Base-by-base conservation (phyloP, 2,329 filamentous ascomycete species). In the Paecilomyces sp. region DNA sequence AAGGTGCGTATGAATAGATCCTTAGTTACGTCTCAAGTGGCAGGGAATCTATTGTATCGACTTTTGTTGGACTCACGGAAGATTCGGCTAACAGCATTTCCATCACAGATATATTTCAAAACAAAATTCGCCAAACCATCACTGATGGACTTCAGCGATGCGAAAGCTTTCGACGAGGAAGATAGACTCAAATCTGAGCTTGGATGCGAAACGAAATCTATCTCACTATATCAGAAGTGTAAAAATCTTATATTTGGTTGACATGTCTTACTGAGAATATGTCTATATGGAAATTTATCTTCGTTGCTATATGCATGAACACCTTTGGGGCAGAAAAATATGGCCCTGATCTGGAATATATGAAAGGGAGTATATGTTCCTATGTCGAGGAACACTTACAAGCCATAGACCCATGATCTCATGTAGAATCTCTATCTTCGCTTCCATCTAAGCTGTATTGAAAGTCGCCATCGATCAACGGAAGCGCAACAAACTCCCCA, bases 401-500 rank as follows among this genome's bases (percentile, higher is more conserved):
- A 41, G 13, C 36, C 13, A 41, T 41, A 7, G 12, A 41, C 36
- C 11, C 36, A 1, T 41, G 12, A 3, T 41, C 15, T 11, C 6
- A 12, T 41, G 13, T 12, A 12, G 6, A n/a, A n/a, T 12, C 36
- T 41, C 61, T 57, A 59, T 71, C 70, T 55, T 70, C 61, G 12
- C 72, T 68, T n/a, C 60, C 50, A 24, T 65, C 58, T 9, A 67
- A 58, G 1, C 54, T 58, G 30, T 65, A 63, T 55, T 74, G 71
- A 1, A 60, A 47, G 58, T 76, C 73, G 3, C 67, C 61, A 54
- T 76, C 74, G 58, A 76, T 75, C 57, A 71, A 74, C 3, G 74
- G 74, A 62, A 76, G 75, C 1, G 74, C 74, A n/a, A 70, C 74
- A 25, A 76, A 76, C 54, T 76, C 74, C 51, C 70, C 73, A 55